Percentiles rank a stretch among this genome's conserved stretches.
Evolutionary conservation across 306 rosid genomes (phyloP).

Genomic region (Ochetophila trinervis): DNA sequence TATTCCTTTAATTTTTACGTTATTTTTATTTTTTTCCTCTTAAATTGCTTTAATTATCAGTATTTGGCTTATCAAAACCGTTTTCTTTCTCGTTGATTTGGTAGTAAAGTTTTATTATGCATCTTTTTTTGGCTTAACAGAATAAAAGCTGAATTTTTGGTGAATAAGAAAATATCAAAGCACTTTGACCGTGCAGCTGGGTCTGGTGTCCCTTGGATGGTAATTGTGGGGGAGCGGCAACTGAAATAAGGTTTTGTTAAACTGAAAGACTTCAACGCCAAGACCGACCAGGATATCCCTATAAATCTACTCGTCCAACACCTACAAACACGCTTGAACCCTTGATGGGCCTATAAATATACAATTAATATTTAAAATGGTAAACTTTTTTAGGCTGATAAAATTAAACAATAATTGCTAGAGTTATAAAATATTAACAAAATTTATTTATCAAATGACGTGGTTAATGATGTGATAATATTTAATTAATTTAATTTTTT

Average conservation of each 20-base stretch:
- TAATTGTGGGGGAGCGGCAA: conserved; percentile 71
- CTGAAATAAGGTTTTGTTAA: conserved; percentile 56
- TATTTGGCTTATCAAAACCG: no score
- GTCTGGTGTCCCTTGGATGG: conserved; percentile 82
- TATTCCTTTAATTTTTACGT: neutral
- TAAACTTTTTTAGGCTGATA: no score
- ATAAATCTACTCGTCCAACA: conserved; percentile 58
- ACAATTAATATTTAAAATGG: no score
- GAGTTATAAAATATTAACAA: no score
- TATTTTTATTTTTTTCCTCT: no score
- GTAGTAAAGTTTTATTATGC: neutral
- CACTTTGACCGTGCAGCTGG: conserved; percentile 74
- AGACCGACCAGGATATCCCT: conserved; percentile 33
- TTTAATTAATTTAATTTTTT: no score
- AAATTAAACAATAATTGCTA: no score
- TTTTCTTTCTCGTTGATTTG: neutral
- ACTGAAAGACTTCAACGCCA: conserved; percentile 49
- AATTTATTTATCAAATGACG: no score
- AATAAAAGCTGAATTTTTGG: conserved; percentile 60
- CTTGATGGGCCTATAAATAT: neutral
- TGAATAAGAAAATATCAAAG: conserved; percentile 54
- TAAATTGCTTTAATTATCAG: no score
- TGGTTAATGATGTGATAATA: no score
- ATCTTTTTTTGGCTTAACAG: conserved; percentile 22
- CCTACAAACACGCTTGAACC: conserved; percentile 44